phyloP scores from a whole-genome alignment of 179 eudicot species.

The Beta corolliflora region DNA sequence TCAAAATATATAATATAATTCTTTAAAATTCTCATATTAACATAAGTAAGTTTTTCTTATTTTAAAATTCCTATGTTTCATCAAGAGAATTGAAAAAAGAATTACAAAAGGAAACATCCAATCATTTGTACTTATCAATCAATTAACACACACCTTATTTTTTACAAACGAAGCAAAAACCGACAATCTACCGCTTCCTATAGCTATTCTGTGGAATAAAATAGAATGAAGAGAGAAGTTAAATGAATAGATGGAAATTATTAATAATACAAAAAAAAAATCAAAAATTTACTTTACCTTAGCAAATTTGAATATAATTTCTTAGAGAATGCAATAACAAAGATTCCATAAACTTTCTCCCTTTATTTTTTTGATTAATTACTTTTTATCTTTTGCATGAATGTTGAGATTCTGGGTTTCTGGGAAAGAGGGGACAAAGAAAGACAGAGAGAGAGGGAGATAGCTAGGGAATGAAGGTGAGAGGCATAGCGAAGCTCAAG shows the following conservation, averaged over 20 bases:
- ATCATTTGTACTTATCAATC: not conserved
- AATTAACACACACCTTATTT: not conserved
- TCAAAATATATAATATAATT: too few species aligned
- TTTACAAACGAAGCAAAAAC: not conserved
- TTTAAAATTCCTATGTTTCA: not conserved
- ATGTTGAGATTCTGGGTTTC: constrained; percentile 14
- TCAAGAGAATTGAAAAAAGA: not conserved
- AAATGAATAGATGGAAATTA: not conserved
- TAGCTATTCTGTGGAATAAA: not conserved
- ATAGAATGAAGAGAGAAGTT: not conserved
- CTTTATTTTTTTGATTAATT: not conserved
- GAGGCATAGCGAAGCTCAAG: constrained; percentile 31
- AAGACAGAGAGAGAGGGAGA: not conserved
- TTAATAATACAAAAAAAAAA: not conserved
- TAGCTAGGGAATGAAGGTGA: constrained; percentile 1
- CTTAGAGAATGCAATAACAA: too few species aligned
- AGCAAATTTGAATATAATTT: too few species aligned
- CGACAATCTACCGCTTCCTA: not conserved
- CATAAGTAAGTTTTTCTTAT: not conserved
- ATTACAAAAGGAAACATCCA: not conserved
- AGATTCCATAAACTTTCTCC: not conserved
- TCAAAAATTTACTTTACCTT: not conserved
- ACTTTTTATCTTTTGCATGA: not conserved
- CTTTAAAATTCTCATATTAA: too few species aligned
- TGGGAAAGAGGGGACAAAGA: not conserved